Conservation (phyloP, 352 stramenopile genomes). For the Globisporangium lucens region DNA sequence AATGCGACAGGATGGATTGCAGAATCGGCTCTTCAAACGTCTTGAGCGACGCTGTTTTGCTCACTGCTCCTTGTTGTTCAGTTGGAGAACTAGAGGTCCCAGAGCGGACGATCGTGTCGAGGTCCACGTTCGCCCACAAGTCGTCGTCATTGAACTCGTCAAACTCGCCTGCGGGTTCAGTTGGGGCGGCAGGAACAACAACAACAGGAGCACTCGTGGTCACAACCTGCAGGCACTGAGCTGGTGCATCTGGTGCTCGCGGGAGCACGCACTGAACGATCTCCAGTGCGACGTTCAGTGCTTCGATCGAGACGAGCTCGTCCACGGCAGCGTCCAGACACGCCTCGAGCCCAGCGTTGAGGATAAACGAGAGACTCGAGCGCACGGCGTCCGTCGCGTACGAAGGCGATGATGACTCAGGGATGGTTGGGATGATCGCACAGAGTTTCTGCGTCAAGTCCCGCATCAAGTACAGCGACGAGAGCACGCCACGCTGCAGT, state of each 20-base stretch:
- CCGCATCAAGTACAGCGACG: conserved; percentile 39
- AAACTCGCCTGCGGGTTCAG: conserved; percentile 19
- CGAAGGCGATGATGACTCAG: conserved; percentile 12
- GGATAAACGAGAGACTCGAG: conserved; percentile 37
- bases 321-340: conserved; percentile 43
- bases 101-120: conserved; percentile 23
- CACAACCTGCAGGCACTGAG: conserved; percentile 21
- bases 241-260: conserved; percentile 26
- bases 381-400: conserved; percentile 27
- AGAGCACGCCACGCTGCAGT: conserved; percentile 32
- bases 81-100: background rate
- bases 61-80: background rate
- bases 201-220: background rate
- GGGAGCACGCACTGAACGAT: conserved; percentile 51
- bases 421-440: conserved; percentile 16
- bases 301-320: conserved; percentile 25
- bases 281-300: conserved; percentile 48
- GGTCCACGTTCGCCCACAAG: conserved; percentile 39
- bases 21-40: conserved; percentile 26
- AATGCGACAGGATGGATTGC: conserved; percentile 26
- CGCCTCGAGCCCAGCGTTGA: conserved; percentile 37
- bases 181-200: background rate
- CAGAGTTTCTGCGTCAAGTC: conserved; percentile 38
- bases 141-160: conserved; percentile 53
- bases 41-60: conserved; percentile 17